phyloP scores from a whole-genome alignment of 352 stramenopile species.

The Globisporangium barbulae region DNA sequence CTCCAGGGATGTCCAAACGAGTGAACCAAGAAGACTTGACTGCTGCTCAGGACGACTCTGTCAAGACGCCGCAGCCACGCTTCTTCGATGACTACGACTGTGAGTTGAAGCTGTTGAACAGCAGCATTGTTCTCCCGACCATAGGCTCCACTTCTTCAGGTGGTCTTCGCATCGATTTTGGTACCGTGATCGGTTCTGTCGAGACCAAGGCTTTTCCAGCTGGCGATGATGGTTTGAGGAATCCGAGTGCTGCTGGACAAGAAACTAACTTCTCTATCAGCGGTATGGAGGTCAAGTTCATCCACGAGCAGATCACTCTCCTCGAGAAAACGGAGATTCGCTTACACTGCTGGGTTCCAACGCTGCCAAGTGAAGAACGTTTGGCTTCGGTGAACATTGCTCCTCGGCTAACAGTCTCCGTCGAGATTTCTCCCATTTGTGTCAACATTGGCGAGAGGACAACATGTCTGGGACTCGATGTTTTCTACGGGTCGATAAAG shows the following conservation, averaged over 20 bases:
- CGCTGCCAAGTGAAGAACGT: not conserved
- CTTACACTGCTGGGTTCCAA: slow-evolving; percentile 9
- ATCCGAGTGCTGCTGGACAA: not conserved
- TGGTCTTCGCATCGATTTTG: slow-evolving; percentile 16
- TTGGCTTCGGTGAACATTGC: not conserved
- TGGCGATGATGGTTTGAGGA: not conserved
- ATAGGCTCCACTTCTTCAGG: not conserved
- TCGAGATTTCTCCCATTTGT: slow-evolving; percentile 13
- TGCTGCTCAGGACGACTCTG: not conserved
- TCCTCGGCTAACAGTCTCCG: not conserved
- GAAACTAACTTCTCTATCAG: slow-evolving; percentile 10
- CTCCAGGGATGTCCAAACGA: not conserved
- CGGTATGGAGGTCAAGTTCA: slow-evolving; percentile 17
- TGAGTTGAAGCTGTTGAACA: slow-evolving; percentile 29
- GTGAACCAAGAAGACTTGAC: not conserved
- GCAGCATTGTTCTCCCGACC: slow-evolving; percentile 16
- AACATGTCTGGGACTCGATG: slow-evolving; percentile 14
- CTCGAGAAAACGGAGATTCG: slow-evolving; percentile 14
- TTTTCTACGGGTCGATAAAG: slow-evolving; percentile 20
- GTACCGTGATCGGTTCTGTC: slow-evolving; percentile 13
- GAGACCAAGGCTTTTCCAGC: slow-evolving; percentile 5
- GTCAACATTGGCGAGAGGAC: slow-evolving; percentile 24
- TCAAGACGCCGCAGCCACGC: not conserved
- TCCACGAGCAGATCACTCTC: slow-evolving; percentile 17
- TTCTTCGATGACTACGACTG: slow-evolving; percentile 18